Evolutionary conservation across 2,329 filamentous ascomycete species (phyloP).

Genomic region (Colletotrichum plurivorum): DNA sequence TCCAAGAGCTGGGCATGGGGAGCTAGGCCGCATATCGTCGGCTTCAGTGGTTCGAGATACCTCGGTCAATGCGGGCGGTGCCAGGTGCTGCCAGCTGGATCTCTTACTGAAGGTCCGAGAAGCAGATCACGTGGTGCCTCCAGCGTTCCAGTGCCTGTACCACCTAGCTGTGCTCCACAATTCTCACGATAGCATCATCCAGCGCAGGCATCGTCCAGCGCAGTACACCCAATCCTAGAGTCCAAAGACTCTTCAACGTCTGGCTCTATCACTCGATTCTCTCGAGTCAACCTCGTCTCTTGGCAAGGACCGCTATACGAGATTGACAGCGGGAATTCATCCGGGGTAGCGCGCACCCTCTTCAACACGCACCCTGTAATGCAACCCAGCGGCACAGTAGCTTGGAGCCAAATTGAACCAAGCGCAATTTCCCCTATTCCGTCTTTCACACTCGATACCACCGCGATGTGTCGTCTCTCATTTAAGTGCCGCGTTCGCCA

Average conservation of each 20-base stretch:
- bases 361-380: not conserved
- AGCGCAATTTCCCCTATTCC: not conserved
- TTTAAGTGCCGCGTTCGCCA: not conserved
- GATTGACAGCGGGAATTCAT: not conserved
- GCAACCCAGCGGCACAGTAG: slow-evolving; percentile 15
- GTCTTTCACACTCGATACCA: not conserved
- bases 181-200: slow-evolving; percentile 14
- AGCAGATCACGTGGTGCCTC: too few species aligned
- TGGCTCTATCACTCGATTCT: too few species aligned
- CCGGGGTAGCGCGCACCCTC: not conserved
- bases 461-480: not conserved
- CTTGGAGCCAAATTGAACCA: not conserved
- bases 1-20: slow-evolving; percentile 17
- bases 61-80: not conserved
- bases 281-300: not conserved
- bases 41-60: slow-evolving; percentile 26
- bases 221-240: not conserved
- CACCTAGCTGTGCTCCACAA: not conserved
- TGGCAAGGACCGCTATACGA: not conserved
- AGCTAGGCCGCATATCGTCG: slow-evolving; percentile 41
- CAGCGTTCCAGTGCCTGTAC: not conserved
- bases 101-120: too few species aligned
- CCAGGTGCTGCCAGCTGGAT: not conserved
- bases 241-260: too few species aligned
- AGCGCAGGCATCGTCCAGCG: not conserved